Conservation (phyloP, 495 filamentous ascomycete species). For the Aspergillus olivimuriae region DNA sequence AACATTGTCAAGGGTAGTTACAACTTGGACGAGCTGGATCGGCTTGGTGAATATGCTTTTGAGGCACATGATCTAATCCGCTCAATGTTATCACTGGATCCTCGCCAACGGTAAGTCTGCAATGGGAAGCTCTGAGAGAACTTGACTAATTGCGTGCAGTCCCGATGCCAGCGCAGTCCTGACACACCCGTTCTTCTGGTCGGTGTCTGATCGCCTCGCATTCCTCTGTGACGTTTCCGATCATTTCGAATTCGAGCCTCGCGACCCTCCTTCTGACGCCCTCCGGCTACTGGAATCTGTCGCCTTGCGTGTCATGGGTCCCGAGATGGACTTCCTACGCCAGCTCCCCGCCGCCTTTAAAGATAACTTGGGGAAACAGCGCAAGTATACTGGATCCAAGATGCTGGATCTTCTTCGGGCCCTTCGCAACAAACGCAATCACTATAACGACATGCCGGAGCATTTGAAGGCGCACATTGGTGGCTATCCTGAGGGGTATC, state of each 20-base stretch:
- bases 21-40: conserved; percentile 62
- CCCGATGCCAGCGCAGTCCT: conserved; percentile 72
- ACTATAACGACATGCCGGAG: conserved; percentile 87
- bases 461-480: conserved; percentile 72
- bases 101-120: conserved; percentile 48
- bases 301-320: conserved; percentile 46
- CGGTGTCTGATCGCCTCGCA: conserved; percentile 71
- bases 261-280: conserved; percentile 65
- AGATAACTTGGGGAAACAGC: conserved; percentile 84
- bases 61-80: conserved; percentile 82
- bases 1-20: conserved; percentile 88
- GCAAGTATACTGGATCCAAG: conserved; percentile 81
- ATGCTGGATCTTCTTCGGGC: conserved; percentile 85
- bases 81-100: conserved; percentile 74
- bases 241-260: conserved; percentile 85
- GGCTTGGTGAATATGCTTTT: conserved; percentile 71
- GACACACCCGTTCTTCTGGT: conserved; percentile 96
- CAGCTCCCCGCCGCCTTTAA: conserved; percentile 72
- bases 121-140: not conserved
- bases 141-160: conserved; percentile 21
- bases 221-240: conserved; percentile 94
- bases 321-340: conserved; percentile 68
- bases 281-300: conserved; percentile 59
- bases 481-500: conserved; percentile 73
- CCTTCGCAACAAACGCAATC: conserved; percentile 90